These are phyloP conservation scores for Mycena vitilis DNA, from an alignment of 768 basidiomycete species.

Conservation along the genomic window DNA sequence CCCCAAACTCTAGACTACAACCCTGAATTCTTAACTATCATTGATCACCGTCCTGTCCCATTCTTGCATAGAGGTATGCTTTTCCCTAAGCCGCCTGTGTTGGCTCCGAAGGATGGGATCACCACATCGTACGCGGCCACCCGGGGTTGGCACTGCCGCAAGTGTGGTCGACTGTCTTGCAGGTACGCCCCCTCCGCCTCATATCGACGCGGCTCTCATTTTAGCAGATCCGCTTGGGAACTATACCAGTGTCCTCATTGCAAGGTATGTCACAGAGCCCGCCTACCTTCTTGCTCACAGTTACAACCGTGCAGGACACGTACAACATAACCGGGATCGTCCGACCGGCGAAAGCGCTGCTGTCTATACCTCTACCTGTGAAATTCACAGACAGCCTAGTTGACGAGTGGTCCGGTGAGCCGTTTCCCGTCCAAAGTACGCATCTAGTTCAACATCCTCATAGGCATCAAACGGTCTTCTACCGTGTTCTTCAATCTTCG, in stretches of 20 bases:
- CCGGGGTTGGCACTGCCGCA: conserved; percentile 75
- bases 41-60: conserved; percentile 46
- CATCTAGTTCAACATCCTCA: background rate
- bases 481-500: conserved; percentile 38
- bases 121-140: conserved; percentile 67
- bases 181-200: conserved; percentile 56
- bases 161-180: conserved; percentile 80
- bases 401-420: conserved; percentile 44
- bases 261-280: conserved; percentile 49
- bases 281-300: background rate
- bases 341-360: conserved; percentile 41
- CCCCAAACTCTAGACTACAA: conserved; percentile 58
- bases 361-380: conserved; percentile 14
- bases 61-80: conserved; percentile 50
- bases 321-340: conserved; percentile 42
- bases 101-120: conserved; percentile 45
- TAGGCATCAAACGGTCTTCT: conserved; percentile 47
- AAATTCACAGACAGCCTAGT: conserved; percentile 19
- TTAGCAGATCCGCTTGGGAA: conserved; percentile 76
- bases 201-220: conserved; percentile 9
- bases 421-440: background rate
- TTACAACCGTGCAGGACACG: conserved; percentile 35
- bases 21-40: conserved; percentile 56
- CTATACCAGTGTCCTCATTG: conserved; percentile 77
- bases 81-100: conserved; percentile 48